Evolutionary conservation across 805 yeast species (phyloP).

Genomic region (Zygosaccharomyces lentus): DNA sequence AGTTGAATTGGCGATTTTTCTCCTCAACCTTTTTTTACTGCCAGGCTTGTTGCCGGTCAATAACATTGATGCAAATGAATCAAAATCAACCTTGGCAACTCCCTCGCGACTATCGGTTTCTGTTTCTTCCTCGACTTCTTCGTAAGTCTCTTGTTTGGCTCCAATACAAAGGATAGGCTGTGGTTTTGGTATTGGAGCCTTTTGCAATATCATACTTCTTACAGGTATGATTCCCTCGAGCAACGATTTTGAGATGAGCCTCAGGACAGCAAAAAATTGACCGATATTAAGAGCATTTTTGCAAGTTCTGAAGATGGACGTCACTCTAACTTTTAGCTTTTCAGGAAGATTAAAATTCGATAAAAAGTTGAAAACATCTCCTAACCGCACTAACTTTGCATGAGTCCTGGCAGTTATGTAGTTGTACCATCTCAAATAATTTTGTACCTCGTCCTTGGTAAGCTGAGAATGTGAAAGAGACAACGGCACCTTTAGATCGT

Average conservation of each 20-base stretch:
- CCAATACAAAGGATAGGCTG: constrained; percentile 66
- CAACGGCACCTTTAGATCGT: constrained; percentile 50
- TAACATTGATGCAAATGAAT: constrained; percentile 77
- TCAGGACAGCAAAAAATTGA: constrained; percentile 81
- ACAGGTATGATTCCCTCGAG: constrained; percentile 47
- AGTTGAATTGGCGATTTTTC: constrained; percentile 30
- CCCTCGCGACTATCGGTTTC: constrained; percentile 19
- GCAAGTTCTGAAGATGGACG: constrained; percentile 47
- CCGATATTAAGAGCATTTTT: constrained; percentile 69
- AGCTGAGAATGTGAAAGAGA: constrained; percentile 65
- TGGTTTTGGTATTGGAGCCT: constrained; percentile 74
- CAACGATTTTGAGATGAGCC: constrained; percentile 73
- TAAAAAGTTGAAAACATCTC: constrained; percentile 76
- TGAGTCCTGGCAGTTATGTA: constrained; percentile 72
- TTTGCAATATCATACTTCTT: constrained; percentile 46
- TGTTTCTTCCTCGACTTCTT: constrained; percentile 36
- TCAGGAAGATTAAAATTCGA: constrained; percentile 65
- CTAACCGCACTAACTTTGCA: constrained; percentile 58
- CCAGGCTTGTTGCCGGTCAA: constrained; percentile 74
- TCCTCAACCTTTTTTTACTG: constrained; percentile 36
- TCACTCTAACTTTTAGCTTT: constrained; percentile 47
- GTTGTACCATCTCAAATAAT: constrained; percentile 92
- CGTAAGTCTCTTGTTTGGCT: constrained; percentile 46
- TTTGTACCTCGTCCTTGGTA: constrained; percentile 70
- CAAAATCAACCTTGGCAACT: constrained; percentile 59